Evolutionary conservation across 441 rosid genomes (phyloP).

Genomic region (Euphorbia schlechtendalii): DNA sequence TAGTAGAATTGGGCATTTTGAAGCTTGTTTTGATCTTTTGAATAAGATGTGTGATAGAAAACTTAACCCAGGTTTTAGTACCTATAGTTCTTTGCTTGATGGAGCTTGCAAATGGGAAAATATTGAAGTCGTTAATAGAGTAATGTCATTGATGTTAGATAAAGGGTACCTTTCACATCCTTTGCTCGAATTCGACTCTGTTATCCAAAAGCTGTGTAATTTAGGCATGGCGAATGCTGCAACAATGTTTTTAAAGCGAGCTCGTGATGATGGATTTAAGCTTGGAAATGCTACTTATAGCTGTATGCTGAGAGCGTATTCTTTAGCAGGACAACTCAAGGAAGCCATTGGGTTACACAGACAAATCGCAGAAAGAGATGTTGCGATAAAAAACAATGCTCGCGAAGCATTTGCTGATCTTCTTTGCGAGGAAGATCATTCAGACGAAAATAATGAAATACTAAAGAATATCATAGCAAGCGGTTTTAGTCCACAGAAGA

Average conservation of each 20-base stretch:
- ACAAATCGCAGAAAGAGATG: constrained; percentile 26
- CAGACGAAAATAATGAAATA: constrained; percentile 29
- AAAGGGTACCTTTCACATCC: constrained; percentile 29
- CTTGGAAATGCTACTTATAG: constrained; percentile 41
- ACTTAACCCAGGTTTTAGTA: constrained; percentile 34
- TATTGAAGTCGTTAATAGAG: constrained; percentile 34
- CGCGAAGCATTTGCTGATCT: constrained; percentile 38
- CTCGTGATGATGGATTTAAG: constrained; percentile 29
- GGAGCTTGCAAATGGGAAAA: constrained; percentile 50
- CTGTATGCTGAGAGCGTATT: constrained; percentile 41
- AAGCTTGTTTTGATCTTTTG: constrained; percentile 33
- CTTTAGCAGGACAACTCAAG: constrained; percentile 35
- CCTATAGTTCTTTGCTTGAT: constrained; percentile 54
- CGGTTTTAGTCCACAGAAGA: constrained; percentile 36
- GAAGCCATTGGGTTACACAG: constrained; percentile 43
- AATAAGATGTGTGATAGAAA: constrained; percentile 46
- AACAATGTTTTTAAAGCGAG: constrained; percentile 44
- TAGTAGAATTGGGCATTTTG: constrained; percentile 44
- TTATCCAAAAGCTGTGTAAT: constrained; percentile 51
- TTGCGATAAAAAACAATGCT: constrained; percentile 36
- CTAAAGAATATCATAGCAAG: constrained; percentile 39
- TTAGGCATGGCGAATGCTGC: constrained; percentile 51
- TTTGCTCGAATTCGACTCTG: constrained; percentile 20
- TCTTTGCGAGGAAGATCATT: constrained; percentile 35
- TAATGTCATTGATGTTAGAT: constrained; percentile 35